Evolutionary conservation across 176 grass and related monocot genomes (phyloP).

Genomic region (Musa troglodytarum): DNA sequence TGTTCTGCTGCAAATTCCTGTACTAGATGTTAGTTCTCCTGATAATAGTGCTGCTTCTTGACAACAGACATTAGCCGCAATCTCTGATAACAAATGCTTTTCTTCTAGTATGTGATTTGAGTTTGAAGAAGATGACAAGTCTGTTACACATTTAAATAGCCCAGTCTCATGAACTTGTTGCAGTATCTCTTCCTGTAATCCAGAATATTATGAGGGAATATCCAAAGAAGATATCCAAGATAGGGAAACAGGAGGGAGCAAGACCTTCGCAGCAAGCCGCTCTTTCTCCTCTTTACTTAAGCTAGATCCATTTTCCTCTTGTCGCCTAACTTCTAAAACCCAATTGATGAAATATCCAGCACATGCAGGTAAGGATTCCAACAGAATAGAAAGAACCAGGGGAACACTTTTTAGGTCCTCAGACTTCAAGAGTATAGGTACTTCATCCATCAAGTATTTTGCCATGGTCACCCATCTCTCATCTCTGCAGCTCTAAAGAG

Average conservation of each 20-base stretch:
- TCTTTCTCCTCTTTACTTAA: slow-evolving; percentile 65
- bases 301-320: slow-evolving; percentile 49
- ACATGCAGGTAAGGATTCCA: slow-evolving; percentile 47
- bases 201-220: neutral
- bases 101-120: slow-evolving; percentile 13
- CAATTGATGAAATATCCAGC: slow-evolving; percentile 78
- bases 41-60: slow-evolving; percentile 59
- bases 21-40: slow-evolving; percentile 22
- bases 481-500: slow-evolving; percentile 57
- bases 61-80: slow-evolving; percentile 54
- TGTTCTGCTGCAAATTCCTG: slow-evolving; percentile 57
- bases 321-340: slow-evolving; percentile 69
- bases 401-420: slow-evolving; percentile 32
- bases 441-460: slow-evolving; percentile 50
- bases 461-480: slow-evolving; percentile 58
- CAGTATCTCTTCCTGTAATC: slow-evolving; percentile 55
- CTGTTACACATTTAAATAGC: slow-evolving; percentile 43
- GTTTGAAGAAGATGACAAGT: slow-evolving; percentile 33
- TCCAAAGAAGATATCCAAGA: neutral
- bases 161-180: slow-evolving; percentile 49
- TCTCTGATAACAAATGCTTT: slow-evolving; percentile 26
- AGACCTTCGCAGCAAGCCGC: slow-evolving; percentile 27
- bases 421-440: slow-evolving; percentile 56
- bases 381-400: slow-evolving; percentile 38
- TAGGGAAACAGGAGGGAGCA: neutral